These are phyloP conservation scores for Colletotrichum orchidophilum DNA, from an alignment of 2,329 filamentous ascomycete species.

Conservation along the genomic window DNA sequence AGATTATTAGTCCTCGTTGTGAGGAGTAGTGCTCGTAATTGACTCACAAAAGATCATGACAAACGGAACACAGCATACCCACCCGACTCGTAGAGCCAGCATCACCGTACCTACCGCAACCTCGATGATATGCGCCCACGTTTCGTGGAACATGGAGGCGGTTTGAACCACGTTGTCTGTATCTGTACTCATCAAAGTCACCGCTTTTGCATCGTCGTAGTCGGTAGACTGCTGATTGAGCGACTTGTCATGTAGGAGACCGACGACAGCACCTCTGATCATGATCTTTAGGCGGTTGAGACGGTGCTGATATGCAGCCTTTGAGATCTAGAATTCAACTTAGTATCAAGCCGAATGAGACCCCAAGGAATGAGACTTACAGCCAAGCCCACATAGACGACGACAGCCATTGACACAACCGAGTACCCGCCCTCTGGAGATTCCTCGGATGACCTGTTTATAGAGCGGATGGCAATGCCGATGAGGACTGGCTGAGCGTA, in stretches of 20 bases:
- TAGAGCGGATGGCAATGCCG: not conserved
- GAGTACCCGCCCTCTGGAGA: not conserved
- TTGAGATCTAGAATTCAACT: not conserved
- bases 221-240: not conserved
- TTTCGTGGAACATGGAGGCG: conserved; percentile 33
- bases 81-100: conserved; percentile 36
- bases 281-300: conserved; percentile 17
- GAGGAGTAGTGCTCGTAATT: too few relatives aligned
- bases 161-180: conserved; percentile 24
- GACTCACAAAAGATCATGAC: conserved; percentile 46
- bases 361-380: not conserved
- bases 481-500: conserved; percentile 22
- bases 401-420: not conserved
- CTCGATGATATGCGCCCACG: conserved; percentile 36
- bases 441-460: not conserved
- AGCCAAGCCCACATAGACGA: conserved; percentile 12
- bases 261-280: conserved; percentile 4
- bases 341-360: not conserved
- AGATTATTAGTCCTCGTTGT: not conserved
- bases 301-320: not conserved
- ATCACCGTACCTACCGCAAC: conserved; percentile 32
- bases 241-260: conserved; percentile 10
- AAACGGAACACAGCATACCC: conserved; percentile 42
- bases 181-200: conserved; percentile 34
- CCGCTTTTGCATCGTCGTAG: not conserved